Conservation (phyloP, 2,329 filamentous ascomycete species). For the Penicillium sp. region DNA sequence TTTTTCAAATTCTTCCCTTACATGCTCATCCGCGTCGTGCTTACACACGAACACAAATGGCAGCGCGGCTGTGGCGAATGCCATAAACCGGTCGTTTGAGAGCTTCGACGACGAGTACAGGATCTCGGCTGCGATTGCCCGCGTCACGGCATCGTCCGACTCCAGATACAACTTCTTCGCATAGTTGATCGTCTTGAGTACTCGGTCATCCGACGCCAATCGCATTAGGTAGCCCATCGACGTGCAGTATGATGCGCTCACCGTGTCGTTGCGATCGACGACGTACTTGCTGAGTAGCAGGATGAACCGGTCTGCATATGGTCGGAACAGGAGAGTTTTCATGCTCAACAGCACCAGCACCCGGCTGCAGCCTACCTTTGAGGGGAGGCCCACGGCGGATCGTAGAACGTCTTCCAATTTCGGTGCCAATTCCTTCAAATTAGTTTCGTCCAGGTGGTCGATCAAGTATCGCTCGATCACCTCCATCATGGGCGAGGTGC, state of each 20-base stretch:
- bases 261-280: conserved; percentile 89
- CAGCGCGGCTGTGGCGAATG: conserved; percentile 69
- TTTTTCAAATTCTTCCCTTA: conserved; percentile 73
- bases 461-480: conserved; percentile 80
- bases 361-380: conserved; percentile 85
- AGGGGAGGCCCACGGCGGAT: conserved; percentile 82
- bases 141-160: conserved; percentile 71
- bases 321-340: conserved; percentile 68
- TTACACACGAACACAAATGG: conserved; percentile 87
- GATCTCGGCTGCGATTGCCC: conserved; percentile 78
- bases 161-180: conserved; percentile 72
- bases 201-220: conserved; percentile 57
- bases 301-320: conserved; percentile 72
- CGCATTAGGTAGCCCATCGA: conserved; percentile 81
- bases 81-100: conserved; percentile 81
- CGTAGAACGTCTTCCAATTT: conserved; percentile 77
- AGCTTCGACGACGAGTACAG: conserved; percentile 78
- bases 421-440: conserved; percentile 72
- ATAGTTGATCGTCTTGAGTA: conserved; percentile 55
- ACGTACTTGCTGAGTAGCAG: conserved; percentile 75
- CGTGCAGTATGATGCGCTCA: conserved; percentile 82
- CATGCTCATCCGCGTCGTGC: conserved; percentile 78
- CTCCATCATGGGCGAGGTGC: conserved; percentile 84
- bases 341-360: conserved; percentile 83
- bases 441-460: conserved; percentile 72